phyloP scores from a whole-genome alignment of 1,284 basidiomycete genomes.

The Ganoderma lucidum region DNA sequence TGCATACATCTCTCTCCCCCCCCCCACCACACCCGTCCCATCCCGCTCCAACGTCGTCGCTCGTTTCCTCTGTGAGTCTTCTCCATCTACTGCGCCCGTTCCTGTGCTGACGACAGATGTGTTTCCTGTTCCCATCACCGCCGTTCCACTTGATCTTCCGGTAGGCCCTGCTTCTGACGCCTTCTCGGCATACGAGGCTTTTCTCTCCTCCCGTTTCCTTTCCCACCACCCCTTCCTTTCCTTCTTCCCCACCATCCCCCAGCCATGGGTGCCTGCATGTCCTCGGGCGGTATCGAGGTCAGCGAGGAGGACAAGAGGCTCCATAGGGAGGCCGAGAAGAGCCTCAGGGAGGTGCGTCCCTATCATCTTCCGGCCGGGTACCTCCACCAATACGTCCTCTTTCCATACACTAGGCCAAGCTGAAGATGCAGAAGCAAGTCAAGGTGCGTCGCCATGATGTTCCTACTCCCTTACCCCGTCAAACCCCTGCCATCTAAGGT shows the following conservation, averaged over 20 bases:
- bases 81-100: background rate
- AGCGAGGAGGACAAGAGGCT: constrained; percentile 68
- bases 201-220: constrained; percentile 13
- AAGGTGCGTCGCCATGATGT: constrained; percentile 62
- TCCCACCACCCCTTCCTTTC: constrained; percentile 15
- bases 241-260: constrained; percentile 12
- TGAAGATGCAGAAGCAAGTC: constrained; percentile 76
- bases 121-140: constrained; percentile 28
- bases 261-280: constrained; percentile 82
- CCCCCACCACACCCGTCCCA: constrained; percentile 10
- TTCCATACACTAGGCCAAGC: constrained; percentile 59
- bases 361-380: constrained; percentile 6
- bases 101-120: constrained; percentile 19
- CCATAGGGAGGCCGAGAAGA: constrained; percentile 74
- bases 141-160: constrained; percentile 29
- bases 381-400: constrained; percentile 8
- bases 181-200: constrained; percentile 15
- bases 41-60: constrained; percentile 25
- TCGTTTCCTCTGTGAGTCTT: constrained; percentile 17
- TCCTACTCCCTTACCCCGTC: constrained; percentile 14
- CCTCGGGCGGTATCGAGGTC: constrained; percentile 60
- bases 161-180: constrained; percentile 26
- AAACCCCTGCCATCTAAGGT: constrained; percentile 53
- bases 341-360: constrained; percentile 63
- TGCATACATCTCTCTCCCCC: constrained; percentile 6